Percentiles rank a stretch among this genome's conserved stretches.
Evolutionary conservation across 208 protist species (phyloP).

Genomic region (Leishmania mexicana): DNA sequence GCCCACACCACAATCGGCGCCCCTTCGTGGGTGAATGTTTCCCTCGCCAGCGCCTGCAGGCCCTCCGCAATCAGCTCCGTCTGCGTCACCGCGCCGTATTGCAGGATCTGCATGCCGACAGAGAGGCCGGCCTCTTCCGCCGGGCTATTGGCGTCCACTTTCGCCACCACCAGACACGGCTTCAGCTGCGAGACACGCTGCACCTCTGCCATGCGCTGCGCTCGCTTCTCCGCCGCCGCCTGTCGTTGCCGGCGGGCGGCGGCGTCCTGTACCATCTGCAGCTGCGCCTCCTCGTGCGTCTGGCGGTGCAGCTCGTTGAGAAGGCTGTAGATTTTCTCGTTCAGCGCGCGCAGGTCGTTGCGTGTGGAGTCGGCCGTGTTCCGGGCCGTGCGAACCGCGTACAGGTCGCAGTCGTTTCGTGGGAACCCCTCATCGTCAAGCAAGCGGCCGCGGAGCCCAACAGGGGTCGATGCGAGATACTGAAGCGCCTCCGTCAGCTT

Average conservation of each 20-base stretch:
- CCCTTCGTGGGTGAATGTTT: constrained; percentile 49
- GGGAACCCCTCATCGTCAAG: constrained; percentile 85
- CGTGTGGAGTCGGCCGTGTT: constrained; percentile 64
- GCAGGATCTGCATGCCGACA: constrained; percentile 47
- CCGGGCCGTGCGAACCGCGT: constrained; percentile 73
- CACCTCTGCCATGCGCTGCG: constrained; percentile 38
- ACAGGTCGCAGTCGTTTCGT: constrained; percentile 83
- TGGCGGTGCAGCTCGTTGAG: constrained; percentile 60
- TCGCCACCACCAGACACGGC: constrained; percentile 52
- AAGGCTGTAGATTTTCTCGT: constrained; percentile 57
- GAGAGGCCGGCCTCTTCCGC: constrained; percentile 60
- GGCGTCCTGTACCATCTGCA: constrained; percentile 56
- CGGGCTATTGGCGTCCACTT: constrained; percentile 54
- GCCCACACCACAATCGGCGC: constrained; percentile 70
- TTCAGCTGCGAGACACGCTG: constrained; percentile 29
- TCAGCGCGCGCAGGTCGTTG: constrained; percentile 68
- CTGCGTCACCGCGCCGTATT: constrained; percentile 64
- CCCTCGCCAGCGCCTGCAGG: constrained; percentile 36
- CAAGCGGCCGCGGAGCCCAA: constrained; percentile 60
- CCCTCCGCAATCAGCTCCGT: constrained; percentile 33
- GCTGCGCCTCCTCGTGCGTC: constrained; percentile 47
- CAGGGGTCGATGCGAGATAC: constrained; percentile 69
- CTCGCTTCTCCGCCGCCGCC: constrained; percentile 32
- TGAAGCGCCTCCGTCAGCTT: constrained; percentile 57
- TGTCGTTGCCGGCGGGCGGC: constrained; percentile 32